These are phyloP conservation scores for Cercospora beticola DNA, from an alignment of 2,329 filamentous ascomycete genomes.

Conservation along the genomic window DNA sequence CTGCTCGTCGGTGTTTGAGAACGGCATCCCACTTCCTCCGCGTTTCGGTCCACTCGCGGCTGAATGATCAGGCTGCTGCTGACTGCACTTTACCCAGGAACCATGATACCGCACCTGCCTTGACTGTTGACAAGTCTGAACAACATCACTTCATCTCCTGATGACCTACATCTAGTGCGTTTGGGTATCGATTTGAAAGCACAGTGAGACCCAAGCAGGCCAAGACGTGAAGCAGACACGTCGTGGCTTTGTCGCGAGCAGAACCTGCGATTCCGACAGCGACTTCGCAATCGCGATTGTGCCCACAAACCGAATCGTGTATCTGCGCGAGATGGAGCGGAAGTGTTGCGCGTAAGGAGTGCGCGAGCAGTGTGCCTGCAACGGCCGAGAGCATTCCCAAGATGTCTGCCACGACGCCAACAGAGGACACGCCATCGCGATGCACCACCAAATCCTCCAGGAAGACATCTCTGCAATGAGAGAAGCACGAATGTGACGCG, in stretches of 20 bases:
- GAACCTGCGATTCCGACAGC: background rate
- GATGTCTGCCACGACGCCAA: background rate
- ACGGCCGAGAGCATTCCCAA: background rate
- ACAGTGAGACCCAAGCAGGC: background rate
- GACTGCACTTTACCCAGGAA: background rate
- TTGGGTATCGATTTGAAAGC: background rate
- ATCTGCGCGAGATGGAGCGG: background rate
- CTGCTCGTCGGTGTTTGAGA: constrained; percentile 5
- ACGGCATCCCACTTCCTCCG: constrained; percentile 7
- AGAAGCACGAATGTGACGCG: background rate
- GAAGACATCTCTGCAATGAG: background rate
- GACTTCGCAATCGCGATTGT: background rate
- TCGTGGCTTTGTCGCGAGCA: background rate
- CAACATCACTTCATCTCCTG: background rate
- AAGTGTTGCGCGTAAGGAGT: background rate
- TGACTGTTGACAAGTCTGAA: too few species aligned
- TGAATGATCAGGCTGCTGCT: constrained; percentile 7
- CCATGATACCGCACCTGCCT: background rate
- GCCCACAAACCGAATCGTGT: background rate
- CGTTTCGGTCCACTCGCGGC: constrained; percentile 8
- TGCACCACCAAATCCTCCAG: background rate
- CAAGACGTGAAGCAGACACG: background rate
- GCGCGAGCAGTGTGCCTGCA: background rate
- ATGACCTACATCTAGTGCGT: background rate
- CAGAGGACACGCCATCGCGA: background rate